Conservation (phyloP, 2,329 filamentous ascomycete genomes). For the Colletotrichum magnum region DNA sequence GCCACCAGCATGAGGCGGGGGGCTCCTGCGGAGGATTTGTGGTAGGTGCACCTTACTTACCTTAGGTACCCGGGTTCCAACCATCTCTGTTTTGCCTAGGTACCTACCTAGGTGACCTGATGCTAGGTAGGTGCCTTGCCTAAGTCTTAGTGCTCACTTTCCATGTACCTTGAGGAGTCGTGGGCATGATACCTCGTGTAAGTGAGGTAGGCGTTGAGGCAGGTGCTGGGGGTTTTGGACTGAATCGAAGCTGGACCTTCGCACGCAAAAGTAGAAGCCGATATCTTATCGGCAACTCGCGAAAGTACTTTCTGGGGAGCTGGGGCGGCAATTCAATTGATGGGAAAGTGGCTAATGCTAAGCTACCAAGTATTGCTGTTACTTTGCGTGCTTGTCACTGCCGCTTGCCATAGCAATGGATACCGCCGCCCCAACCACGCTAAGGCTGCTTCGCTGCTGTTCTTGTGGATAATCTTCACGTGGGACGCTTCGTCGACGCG, state of each 20-base stretch:
- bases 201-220: no score
- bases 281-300: not conserved
- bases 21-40: no score
- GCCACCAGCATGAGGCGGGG: no score
- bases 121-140: no score
- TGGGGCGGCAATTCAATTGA: not conserved
- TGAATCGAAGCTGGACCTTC: not conserved
- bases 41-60: no score
- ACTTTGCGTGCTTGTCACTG: constrained; percentile 1
- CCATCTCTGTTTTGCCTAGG: no score
- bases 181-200: no score
- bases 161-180: no score
- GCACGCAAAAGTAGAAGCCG: constrained; percentile 9
- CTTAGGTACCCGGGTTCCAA: no score
- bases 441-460: constrained; percentile 30
- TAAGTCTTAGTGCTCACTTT: no score
- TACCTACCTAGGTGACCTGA: no score
- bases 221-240: no score
- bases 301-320: not conserved
- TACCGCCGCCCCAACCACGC: constrained; percentile 25
- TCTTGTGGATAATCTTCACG: constrained; percentile 37
- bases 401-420: constrained; percentile 12
- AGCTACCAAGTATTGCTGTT: constrained; percentile 14
- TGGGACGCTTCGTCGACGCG: constrained; percentile 19
- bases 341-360: constrained; percentile 1